Evolutionary conservation across 176 grass and related monocot genomes (phyloP).

Genomic region (bread wheat (Triticum aestivum)): IWGSC_CS_RefSeq_v2.1 NC_057806.1:655132937-655133436

Average conservation of each 20-base stretch:
- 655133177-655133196: background rate
- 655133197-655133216: background rate
- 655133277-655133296: constrained; percentile 55
- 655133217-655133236: constrained; percentile 45
- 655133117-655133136: background rate
- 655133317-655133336: background rate
- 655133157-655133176: background rate
- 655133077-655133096: background rate
- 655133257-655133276: constrained; percentile 62
- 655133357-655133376: background rate
- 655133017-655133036: background rate
- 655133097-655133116: background rate
- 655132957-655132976: background rate
- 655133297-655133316: background rate
- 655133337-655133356: too few species aligned
- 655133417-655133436: background rate
- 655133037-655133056: background rate
- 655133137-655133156: background rate
- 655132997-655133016: constrained; percentile 25
- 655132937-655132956: constrained; percentile 39
- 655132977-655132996: background rate
- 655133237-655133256: constrained; percentile 74
- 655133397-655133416: background rate
- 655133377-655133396: too few species aligned
- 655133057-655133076: constrained; percentile 24